Percentiles rank a stretch among this genome's conserved stretches.
phyloP scores from a whole-genome alignment of 257 asterid genomes.

The Scutellaria galericulata region DNA sequence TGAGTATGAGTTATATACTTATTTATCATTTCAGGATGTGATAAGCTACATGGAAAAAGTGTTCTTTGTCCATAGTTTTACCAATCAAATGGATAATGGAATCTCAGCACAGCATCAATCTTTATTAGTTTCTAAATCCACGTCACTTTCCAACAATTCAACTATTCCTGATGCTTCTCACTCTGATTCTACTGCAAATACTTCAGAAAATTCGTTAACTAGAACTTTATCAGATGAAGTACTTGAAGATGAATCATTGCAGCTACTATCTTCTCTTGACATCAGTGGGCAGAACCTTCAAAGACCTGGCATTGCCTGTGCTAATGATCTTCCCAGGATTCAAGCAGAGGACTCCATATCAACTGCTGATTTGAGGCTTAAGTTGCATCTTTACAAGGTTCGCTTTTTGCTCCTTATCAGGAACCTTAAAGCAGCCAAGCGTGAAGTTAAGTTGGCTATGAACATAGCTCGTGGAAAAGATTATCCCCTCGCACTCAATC shows the following conservation, averaged over 20 bases:
- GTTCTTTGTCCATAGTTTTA: constrained; percentile 55
- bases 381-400: constrained; percentile 79
- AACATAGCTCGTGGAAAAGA: constrained; percentile 80
- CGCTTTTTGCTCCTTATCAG: constrained; percentile 68
- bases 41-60: constrained; percentile 80
- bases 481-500: constrained; percentile 68
- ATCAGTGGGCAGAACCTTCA: constrained; percentile 58
- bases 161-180: constrained; percentile 51
- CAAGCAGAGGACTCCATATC: constrained; percentile 66
- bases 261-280: constrained; percentile 64
- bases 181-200: constrained; percentile 58
- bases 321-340: constrained; percentile 57
- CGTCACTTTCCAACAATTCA: constrained; percentile 55
- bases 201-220: constrained; percentile 57
- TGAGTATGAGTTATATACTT: constrained; percentile 23
- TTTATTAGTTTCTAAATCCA: constrained; percentile 48
- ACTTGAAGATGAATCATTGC: constrained; percentile 73
- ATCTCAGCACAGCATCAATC: constrained; percentile 56
- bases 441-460: constrained; percentile 90
- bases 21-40: constrained; percentile 67
- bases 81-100: constrained; percentile 64
- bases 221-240: constrained; percentile 78
- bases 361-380: constrained; percentile 67
- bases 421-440: constrained; percentile 88
- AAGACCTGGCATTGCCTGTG: constrained; percentile 54